Percentiles rank a stretch among this genome's conserved stretches.
phyloP scores from a whole-genome alignment of 352 stramenopile genomes.

The Phytophthora uliginosa region DNA sequence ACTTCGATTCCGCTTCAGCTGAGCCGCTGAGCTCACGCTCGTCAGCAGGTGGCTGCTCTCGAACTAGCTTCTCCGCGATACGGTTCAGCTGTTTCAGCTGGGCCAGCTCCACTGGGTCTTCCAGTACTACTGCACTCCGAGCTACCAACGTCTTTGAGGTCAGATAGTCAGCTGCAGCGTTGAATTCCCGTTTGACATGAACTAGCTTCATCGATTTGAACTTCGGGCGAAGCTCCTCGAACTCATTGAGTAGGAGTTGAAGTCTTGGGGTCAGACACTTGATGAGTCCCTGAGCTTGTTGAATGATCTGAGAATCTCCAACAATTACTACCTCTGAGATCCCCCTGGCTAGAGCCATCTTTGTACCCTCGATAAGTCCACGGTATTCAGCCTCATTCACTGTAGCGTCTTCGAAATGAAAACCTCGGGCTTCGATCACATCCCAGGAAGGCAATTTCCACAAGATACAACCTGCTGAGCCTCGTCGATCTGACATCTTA shows the following conservation, averaged over 20 bases:
- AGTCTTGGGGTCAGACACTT: neutral
- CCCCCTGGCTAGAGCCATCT: neutral
- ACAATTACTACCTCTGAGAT: neutral
- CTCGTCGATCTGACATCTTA: neutral
- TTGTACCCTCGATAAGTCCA: neutral
- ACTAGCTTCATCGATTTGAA: neutral
- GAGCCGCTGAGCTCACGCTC: too few relatives aligned
- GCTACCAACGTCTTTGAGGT: too few relatives aligned
- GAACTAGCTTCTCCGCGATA: too few relatives aligned
- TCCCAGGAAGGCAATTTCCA: neutral
- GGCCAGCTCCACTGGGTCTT: too few relatives aligned
- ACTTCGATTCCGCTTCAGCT: too few relatives aligned
- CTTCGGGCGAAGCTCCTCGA: neutral
- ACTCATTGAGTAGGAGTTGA: neutral
- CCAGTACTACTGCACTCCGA: too few relatives aligned
- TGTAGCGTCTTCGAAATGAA: neutral
- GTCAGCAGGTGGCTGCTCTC: too few relatives aligned
- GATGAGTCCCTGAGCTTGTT: neutral
- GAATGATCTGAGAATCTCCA: neutral
- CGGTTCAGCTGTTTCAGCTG: too few relatives aligned
- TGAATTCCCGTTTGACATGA: too few relatives aligned
- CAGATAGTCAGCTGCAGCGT: too few relatives aligned
- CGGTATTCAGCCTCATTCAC: neutral
- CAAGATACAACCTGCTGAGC: neutral
- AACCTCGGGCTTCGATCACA: neutral